Conservation (phyloP, 306 rosid species). For the Echinosophora koreensis region DNA sequence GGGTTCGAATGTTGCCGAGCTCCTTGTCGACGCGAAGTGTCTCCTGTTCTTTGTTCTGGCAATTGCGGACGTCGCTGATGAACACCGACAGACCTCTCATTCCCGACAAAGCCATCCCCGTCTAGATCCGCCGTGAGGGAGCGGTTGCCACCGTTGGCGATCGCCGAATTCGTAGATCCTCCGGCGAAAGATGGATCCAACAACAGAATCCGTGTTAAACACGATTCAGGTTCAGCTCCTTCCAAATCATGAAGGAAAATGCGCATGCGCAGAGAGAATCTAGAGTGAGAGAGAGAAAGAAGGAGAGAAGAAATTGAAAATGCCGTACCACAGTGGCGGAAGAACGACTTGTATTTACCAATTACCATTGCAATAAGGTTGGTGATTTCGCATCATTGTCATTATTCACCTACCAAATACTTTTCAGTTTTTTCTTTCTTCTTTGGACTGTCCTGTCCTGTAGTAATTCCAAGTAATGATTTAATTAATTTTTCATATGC, state of each 20-base stretch:
- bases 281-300: background rate
- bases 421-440: no score
- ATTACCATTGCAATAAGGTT: background rate
- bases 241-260: background rate
- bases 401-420: background rate
- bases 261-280: background rate
- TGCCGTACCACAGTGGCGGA: background rate
- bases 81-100: slow-evolving; percentile 85
- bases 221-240: slow-evolving; percentile 8
- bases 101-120: slow-evolving; percentile 76
- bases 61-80: slow-evolving; percentile 78
- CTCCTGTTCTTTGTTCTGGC: slow-evolving; percentile 81
- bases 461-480: no score
- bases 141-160: slow-evolving; percentile 32
- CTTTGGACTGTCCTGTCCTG: no score
- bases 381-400: background rate
- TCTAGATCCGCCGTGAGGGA: slow-evolving; percentile 63
- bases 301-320: background rate
- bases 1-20: slow-evolving; percentile 77
- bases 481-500: no score
- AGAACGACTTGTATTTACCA: background rate
- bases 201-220: background rate
- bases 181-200: slow-evolving; percentile 2
- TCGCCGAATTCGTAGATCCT: slow-evolving; percentile 52
- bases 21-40: slow-evolving; percentile 87